A percentile compares a stretch with the other conserved stretches of the same genome.
Conservation (phyloP, 495 filamentous ascomycete genomes). For the Aspergillus nanangensis region DNA sequence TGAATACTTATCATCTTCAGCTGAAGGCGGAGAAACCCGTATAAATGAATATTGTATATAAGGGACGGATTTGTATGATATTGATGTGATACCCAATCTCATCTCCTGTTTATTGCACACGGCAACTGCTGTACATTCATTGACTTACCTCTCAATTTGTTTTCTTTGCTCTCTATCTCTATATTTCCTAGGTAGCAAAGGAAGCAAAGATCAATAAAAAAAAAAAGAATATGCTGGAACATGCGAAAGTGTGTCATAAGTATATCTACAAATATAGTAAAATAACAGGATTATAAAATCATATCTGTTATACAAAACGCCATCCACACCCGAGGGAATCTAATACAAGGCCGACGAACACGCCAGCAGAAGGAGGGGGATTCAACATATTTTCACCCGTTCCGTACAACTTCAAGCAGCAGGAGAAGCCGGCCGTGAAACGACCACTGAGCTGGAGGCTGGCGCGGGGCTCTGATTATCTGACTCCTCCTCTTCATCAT, state of each 20-base stretch:
- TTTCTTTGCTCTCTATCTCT: too few species aligned
- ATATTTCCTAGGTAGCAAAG: too few species aligned
- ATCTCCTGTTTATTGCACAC: conserved; percentile 5
- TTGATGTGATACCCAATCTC: conserved; percentile 8
- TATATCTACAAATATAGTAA: conserved; percentile 2
- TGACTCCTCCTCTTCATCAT: conserved; percentile 27
- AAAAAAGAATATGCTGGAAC: background rate
- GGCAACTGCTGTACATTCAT: too few species aligned
- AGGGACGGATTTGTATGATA: conserved; percentile 2
- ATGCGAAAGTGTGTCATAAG: background rate
- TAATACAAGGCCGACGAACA: conserved; percentile 11
- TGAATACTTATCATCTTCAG: conserved; percentile 63
- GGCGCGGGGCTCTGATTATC: background rate
- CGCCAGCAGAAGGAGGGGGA: background rate
- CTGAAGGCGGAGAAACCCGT: conserved; percentile 16
- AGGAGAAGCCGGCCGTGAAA: conserved; percentile 1
- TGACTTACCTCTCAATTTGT: too few species aligned
- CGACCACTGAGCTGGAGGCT: background rate
- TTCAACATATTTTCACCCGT: background rate
- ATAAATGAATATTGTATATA: conserved; percentile 4
- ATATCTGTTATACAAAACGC: conserved; percentile 16
- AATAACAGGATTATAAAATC: background rate
- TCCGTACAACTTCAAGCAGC: too few species aligned
- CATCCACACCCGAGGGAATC: conserved; percentile 10
- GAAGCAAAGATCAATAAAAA: background rate